Evolutionary conservation across 1,139 yeast genomes (phyloP), one percentile per base, ranked within the genome.

Genomic region (Saccharomyces pastorianus): DNA sequence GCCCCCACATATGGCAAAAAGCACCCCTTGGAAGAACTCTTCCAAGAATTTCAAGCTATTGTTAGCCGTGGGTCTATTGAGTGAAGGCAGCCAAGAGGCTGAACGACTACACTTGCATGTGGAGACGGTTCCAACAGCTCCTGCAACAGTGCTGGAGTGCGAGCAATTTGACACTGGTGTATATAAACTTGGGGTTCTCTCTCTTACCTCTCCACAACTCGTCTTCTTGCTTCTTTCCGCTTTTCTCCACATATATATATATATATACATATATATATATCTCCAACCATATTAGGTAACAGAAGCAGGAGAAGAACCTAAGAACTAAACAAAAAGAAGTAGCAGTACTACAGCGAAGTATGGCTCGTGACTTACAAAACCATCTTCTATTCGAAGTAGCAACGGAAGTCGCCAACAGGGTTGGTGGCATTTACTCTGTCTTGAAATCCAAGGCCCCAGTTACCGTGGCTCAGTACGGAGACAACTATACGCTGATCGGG

Each of bases 371-470:
- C 71, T 79, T 85, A 60, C 81, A 85, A 64, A 86, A 88, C 71
- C 97, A 90, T 68, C 77, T 90, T 56, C 79, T 93, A 53, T 90
- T 93, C 67, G 99, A 93, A 74, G 88, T 89, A 53, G 96, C 99
- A 60, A 93, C 99, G 3, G 99, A 93, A 71, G 98, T 93, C 51
- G 98, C 98, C 65, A 91, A 93, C 76, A 81, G 95, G 64, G 98
- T 93, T 28, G 99, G 99, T 53, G 99, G 99, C 51, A 93, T 93
- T 70, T 93, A 93, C 75, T 90, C 98, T 29, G 99, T 93, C 55
- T 80, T 93, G 69, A 93, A 93, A 71, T 88, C 96, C 28, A 93
- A 93, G 73, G 98, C 98, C 5, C 97, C 97, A 6, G 91, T 91
- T 57, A 93, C 99, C 8, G 91, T 88, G 53, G 91, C 95, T 49